A percentile compares a stretch with the other conserved stretches of the same genome.
phyloP scores from a whole-genome alignment of 768 basidiomycete genomes.

The Russula emetica region DNA sequence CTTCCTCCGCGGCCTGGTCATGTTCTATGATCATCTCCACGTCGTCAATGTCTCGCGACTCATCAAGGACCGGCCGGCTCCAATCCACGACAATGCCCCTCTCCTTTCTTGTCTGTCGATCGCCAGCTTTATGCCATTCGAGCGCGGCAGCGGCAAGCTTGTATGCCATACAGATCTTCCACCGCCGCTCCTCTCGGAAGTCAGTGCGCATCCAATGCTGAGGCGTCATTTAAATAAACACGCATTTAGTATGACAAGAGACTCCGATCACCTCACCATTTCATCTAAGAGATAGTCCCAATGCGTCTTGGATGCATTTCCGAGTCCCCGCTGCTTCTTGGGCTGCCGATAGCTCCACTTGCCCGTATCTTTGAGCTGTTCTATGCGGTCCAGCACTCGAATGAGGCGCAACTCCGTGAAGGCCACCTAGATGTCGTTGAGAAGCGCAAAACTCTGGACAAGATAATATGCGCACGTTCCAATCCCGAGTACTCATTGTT shows the following conservation, averaged over 20 bases:
- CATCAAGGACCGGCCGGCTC: constrained; percentile 45
- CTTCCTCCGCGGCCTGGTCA: constrained; percentile 35
- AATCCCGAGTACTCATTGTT: constrained; percentile 74
- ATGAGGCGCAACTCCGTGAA: constrained; percentile 73
- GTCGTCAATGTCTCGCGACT: constrained; percentile 38
- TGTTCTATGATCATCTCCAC: constrained; percentile 33
- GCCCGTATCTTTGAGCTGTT: constrained; percentile 70
- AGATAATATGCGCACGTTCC: constrained; percentile 55
- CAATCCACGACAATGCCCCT: constrained; percentile 67
- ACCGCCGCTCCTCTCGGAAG: constrained; percentile 89
- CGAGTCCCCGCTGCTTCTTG: constrained; percentile 84
- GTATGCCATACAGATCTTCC: constrained; percentile 85
- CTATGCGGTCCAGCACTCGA: constrained; percentile 80
- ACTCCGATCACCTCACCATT: constrained; percentile 58
- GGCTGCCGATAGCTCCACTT: constrained; percentile 94
- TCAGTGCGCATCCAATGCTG: constrained; percentile 97
- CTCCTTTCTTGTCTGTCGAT: constrained; percentile 56
- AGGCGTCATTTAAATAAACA: background rate
- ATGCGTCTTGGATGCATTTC: constrained; percentile 73
- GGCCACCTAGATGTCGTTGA: constrained; percentile 51
- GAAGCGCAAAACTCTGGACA: background rate
- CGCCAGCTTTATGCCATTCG: constrained; percentile 78
- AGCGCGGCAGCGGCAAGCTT: constrained; percentile 76
- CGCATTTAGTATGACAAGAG: constrained; percentile 5
- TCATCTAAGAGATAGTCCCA: constrained; percentile 97